Evolutionary conservation across 805 yeast genomes (phyloP), one percentile per base, ranked within the genome.

Genomic region (Tetrapisispora nanseiensis): DNA sequence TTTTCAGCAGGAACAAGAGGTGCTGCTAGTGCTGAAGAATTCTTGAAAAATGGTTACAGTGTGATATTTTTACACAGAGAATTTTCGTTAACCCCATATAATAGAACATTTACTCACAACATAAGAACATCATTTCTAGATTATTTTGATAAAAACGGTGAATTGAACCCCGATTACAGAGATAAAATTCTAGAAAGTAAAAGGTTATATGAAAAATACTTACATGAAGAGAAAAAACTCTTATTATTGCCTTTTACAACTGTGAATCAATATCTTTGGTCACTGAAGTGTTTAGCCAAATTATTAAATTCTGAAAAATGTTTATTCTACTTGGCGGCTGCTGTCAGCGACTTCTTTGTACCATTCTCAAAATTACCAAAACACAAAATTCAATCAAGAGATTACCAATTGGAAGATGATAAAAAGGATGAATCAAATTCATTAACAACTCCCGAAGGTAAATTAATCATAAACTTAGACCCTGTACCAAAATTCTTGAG

Each of bases 1-100:
- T 92, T 92, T 61, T 80, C 92, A 49, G 97, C 97, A 20, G 99
- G 99, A 20, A 92, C 97, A 0, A 76, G 99, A 62, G 99, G 98
- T 43, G 95, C 98, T 4, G 79, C 95, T 0, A 81, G 94, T 31
- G 95, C 97, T 4, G 98, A 92, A 62, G 82, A 85, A 57, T 86
- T 90, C 51, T 66, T 92, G 41, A 85, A 82, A 43, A 68, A 75
- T 43, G 95, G 87, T 1, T 92, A 92, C 56, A 90, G 95, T 12
- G 98, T 92, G 29, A 82, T 92, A 26, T 92, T 92, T 56, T 64
- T 92, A 32, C 95, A 92, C 62, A 71, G 99, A 35, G 96, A 92
- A 61, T 90, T 86, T 62, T 84, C 95, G 0, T 69, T 92, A 42
- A 70, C 85, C 49, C 99, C 99, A 1, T 92, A 83, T 55, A 83